These are phyloP conservation scores for Colletotrichum nymphaeae DNA, from an alignment of 2,329 filamentous ascomycete genomes.

Conservation along the genomic window DNA sequence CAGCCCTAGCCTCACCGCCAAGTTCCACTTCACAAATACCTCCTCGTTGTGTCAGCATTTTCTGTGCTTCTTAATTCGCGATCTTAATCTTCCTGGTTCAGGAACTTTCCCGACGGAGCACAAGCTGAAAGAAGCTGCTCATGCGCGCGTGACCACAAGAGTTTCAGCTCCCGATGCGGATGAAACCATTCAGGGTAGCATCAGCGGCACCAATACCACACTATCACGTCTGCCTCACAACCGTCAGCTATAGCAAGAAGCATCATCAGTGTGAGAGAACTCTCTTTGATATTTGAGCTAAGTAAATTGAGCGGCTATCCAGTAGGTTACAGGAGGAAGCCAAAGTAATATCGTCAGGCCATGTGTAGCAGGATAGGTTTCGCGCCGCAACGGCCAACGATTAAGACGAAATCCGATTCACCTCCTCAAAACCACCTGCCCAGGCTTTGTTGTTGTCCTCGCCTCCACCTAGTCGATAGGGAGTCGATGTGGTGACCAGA, in stretches of 20 bases:
- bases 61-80: background rate
- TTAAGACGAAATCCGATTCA: slow-evolving; percentile 7
- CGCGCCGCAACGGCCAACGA: background rate
- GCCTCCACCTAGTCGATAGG: background rate
- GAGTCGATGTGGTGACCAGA: background rate
- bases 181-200: slow-evolving; percentile 23
- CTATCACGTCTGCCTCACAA: background rate
- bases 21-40: background rate
- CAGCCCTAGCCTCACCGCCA: background rate
- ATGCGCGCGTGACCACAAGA: background rate
- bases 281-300: slow-evolving; percentile 26
- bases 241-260: background rate
- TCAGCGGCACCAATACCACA: background rate
- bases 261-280: background rate
- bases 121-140: slow-evolving; percentile 15
- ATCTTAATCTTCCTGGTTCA: background rate
- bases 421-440: background rate
- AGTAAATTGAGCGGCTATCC: slow-evolving; percentile 30
- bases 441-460: background rate
- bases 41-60: background rate
- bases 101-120: background rate
- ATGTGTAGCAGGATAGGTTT: slow-evolving; percentile 29
- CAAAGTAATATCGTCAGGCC: slow-evolving; percentile 25
- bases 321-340: slow-evolving; percentile 18
- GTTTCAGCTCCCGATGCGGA: slow-evolving; percentile 27